phyloP scores from a whole-genome alignment of 1,284 basidiomycete genomes.

The Cutaneotrichosporon cyanovorans region DNA sequence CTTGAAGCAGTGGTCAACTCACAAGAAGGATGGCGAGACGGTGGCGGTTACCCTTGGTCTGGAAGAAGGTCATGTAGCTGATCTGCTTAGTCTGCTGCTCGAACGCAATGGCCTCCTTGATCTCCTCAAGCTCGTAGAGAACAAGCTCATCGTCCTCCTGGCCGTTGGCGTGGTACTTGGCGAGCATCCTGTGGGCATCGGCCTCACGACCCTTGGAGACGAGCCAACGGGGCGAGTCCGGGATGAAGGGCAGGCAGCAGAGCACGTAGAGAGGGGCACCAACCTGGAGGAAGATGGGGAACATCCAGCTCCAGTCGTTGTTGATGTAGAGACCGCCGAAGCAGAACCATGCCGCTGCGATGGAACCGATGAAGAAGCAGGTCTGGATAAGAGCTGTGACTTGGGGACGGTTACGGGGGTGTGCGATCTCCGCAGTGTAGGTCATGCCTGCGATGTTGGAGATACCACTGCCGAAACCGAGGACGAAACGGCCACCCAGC shows the following conservation, averaged over 20 bases:
- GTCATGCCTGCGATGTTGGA: constrained; percentile 1
- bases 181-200: constrained; percentile 30
- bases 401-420: constrained; percentile 12
- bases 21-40: constrained; percentile 48
- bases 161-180: constrained; percentile 28
- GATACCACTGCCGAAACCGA: constrained; percentile 8
- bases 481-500: constrained; percentile 10
- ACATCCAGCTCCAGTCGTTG: constrained; percentile 13
- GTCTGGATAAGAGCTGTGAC: constrained; percentile 8
- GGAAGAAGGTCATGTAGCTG: constrained; percentile 17
- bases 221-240: constrained; percentile 40
- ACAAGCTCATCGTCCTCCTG: constrained; percentile 21
- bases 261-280: constrained; percentile 1
- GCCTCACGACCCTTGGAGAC: constrained; percentile 24
- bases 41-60: constrained; percentile 44
- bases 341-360: constrained; percentile 14
- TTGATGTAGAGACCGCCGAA: constrained; percentile 10
- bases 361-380: constrained; percentile 12
- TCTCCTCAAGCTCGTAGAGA: constrained; percentile 20
- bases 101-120: constrained; percentile 44
- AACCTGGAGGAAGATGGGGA: constrained; percentile 21
- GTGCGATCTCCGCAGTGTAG: constrained; percentile 10
- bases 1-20: background rate
- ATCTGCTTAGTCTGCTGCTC: constrained; percentile 46
- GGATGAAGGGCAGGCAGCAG: constrained; percentile 18